Percentiles rank a stretch among this genome's conserved stretches.
phyloP scores from a whole-genome alignment of 805 yeast genomes.

The Nakazawaea siamensis region DNA sequence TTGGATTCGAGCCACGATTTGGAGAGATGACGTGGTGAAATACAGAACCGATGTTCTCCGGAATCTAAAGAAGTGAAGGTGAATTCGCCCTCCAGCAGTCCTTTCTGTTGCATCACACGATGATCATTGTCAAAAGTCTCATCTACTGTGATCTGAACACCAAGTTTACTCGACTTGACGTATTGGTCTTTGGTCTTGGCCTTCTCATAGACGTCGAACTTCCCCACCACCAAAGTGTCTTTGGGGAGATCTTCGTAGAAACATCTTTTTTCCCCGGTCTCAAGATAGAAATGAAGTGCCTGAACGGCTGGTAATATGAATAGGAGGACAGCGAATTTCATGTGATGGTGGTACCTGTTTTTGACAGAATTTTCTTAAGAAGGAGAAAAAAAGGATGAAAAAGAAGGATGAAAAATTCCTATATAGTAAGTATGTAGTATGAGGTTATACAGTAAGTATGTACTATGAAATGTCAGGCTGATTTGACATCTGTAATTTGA shows the following conservation, averaged over 20 bases:
- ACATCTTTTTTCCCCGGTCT: conserved; percentile 71
- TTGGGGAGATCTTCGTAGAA: conserved; percentile 75
- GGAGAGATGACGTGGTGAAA: conserved; percentile 41
- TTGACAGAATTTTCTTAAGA: no score
- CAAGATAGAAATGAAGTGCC: conserved; percentile 68
- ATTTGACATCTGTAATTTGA: no score
- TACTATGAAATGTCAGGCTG: no score
- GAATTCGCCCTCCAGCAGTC: conserved; percentile 57
- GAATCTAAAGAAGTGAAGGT: conserved; percentile 66
- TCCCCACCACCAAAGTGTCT: conserved; percentile 76
- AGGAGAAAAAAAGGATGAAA: no score
- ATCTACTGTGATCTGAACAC: conserved; percentile 59
- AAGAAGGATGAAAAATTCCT: no score
- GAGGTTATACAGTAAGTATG: no score
- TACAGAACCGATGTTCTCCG: conserved; percentile 75
- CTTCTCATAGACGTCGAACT: conserved; percentile 60
- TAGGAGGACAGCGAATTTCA: no score
- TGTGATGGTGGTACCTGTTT: no score
- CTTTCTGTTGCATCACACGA: conserved; percentile 64
- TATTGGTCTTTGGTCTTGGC: conserved; percentile 29
- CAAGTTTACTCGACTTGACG: conserved; percentile 46
- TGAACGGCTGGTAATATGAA: no score
- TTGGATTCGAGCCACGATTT: conserved; percentile 27
- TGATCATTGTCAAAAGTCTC: conserved; percentile 75
- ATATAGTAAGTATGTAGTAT: no score